Conservation (phyloP, 1,284 basidiomycete species). For the Acaromyces ingoldii region DNA sequence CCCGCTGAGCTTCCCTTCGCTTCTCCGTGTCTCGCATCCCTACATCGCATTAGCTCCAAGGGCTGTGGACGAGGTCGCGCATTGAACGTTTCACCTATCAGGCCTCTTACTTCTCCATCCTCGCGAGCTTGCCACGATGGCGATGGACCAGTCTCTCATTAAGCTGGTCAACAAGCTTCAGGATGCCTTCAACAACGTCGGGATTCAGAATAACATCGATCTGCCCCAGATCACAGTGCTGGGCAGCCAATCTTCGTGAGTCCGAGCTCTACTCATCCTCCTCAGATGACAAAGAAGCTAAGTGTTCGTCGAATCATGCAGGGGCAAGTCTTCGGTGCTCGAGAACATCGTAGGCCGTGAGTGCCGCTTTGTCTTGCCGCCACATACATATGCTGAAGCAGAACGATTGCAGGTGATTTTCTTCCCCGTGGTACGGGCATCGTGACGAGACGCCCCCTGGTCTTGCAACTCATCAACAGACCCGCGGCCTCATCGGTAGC, state of each 20-base stretch:
- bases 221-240: slow-evolving; percentile 57
- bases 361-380: slow-evolving; percentile 58
- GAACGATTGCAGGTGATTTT: slow-evolving; percentile 56
- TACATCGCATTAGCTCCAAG: too few species aligned
- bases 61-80: too few species aligned
- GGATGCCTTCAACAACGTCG: slow-evolving; percentile 38
- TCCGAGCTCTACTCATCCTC: neutral
- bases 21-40: too few species aligned
- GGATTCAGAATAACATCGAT: slow-evolving; percentile 53
- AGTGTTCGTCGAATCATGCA: slow-evolving; percentile 5
- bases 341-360: slow-evolving; percentile 89
- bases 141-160: slow-evolving; percentile 30
- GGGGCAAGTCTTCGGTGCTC: slow-evolving; percentile 56
- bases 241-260: slow-evolving; percentile 53
- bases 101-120: too few species aligned
- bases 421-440: slow-evolving; percentile 90
- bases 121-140: too few species aligned
- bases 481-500: slow-evolving; percentile 38
- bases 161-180: slow-evolving; percentile 35
- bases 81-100: too few species aligned
- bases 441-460: slow-evolving; percentile 87
- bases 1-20: too few species aligned
- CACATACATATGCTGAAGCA: neutral
- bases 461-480: slow-evolving; percentile 90
- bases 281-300: neutral